These are phyloP conservation scores for Solanum aculeatissimum DNA, from an alignment of 305 asterid species.

Conservation along the genomic window DNA sequence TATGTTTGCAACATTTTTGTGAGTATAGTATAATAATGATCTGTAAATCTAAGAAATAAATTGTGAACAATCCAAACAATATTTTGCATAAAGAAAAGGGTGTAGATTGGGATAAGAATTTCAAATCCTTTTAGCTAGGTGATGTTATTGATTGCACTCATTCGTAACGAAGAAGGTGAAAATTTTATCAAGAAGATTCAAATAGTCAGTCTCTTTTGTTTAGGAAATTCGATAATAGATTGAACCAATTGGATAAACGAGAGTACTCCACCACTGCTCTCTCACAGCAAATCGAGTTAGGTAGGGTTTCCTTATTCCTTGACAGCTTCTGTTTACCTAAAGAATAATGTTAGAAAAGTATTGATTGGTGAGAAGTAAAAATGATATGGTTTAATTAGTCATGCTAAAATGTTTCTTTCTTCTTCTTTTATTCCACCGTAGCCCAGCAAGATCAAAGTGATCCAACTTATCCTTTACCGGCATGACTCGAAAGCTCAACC, in stretches of 20 bases:
- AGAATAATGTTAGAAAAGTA: neutral
- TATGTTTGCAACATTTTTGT: neutral
- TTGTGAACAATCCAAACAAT: neutral
- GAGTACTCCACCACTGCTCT: neutral
- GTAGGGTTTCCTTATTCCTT: neutral
- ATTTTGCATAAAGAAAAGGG: neutral
- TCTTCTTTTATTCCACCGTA: neutral
- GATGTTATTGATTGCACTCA: neutral
- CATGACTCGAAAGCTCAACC: neutral
- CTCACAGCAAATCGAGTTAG: neutral
- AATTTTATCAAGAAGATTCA: neutral
- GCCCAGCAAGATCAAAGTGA: neutral
- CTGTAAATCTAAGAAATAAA: neutral
- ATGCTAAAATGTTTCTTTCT: neutral
- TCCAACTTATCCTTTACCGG: fast-evolving
- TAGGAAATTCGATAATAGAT: neutral
- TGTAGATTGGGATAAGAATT: neutral
- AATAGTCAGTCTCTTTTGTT: neutral
- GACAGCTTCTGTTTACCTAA: neutral
- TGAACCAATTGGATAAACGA: neutral
- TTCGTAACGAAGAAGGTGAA: neutral
- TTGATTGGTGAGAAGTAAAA: neutral
- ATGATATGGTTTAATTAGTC: neutral
- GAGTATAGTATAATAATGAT: neutral
- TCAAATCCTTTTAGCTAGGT: neutral